Conservation (phyloP, 345 rosid genomes). For the Clarkia xantiana region DNA sequence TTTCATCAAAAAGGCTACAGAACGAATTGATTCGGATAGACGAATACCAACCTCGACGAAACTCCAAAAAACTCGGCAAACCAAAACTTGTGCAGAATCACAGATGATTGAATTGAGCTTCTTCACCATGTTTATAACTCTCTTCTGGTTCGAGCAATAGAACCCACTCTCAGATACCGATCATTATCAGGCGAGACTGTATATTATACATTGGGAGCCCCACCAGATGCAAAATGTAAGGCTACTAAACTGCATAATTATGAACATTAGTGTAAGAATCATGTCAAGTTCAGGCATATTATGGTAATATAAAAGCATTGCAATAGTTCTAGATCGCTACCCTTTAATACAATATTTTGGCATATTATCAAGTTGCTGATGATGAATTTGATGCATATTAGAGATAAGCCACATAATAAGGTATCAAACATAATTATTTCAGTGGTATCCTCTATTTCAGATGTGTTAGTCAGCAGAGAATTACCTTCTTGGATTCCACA, state of each 20-base stretch:
- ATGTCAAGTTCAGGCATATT: too few species aligned
- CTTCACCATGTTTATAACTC: neutral
- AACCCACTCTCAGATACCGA: neutral
- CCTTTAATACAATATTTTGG: neutral
- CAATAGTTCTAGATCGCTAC: too few species aligned
- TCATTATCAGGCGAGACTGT: neutral
- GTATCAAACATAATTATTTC: neutral
- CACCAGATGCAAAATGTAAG: constrained; percentile 7
- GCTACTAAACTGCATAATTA: constrained; percentile 5
- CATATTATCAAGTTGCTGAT: too few species aligned
- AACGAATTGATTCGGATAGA: neutral
- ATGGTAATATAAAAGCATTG: too few species aligned
- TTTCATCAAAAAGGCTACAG: constrained; percentile 4
- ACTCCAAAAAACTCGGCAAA: neutral
- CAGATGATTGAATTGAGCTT: neutral
- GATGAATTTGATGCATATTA: neutral
- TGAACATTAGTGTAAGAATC: too few species aligned
- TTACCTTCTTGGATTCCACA: constrained; percentile 5
- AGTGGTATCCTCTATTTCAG: neutral
- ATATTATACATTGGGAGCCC: constrained; percentile 2
- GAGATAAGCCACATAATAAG: neutral
- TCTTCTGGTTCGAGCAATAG: neutral
- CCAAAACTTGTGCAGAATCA: neutral
- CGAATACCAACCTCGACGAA: neutral
- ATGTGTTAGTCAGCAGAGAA: neutral